Conservation (phyloP, 139 green algal genomes). For the Ettlia oleoabundans region DNA sequence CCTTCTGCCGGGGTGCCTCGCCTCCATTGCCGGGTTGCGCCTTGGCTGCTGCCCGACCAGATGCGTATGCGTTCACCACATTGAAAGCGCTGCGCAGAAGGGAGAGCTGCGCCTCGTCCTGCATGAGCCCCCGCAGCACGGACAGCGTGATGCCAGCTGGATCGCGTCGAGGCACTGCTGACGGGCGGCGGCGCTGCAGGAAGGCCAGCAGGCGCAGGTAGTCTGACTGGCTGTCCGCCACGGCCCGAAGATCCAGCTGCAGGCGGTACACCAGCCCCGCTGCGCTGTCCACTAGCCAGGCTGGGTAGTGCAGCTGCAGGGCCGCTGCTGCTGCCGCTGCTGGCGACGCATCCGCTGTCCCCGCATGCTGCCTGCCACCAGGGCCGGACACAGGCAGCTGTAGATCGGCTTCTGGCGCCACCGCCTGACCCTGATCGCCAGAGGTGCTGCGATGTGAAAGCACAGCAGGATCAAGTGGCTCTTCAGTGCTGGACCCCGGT, state of each 20-base stretch:
- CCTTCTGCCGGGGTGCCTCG: no score
- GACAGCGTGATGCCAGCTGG: constrained; percentile 23
- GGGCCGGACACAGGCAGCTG: not conserved
- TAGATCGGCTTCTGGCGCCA: not conserved
- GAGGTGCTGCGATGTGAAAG: no score
- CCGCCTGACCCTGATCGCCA: not conserved
- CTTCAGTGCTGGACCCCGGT: not conserved
- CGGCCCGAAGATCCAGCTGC: constrained; percentile 30
- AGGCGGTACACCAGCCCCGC: constrained; percentile 23
- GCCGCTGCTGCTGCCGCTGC: not conserved
- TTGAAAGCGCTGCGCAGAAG: constrained; percentile 15
- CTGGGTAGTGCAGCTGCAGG: constrained; percentile 31
- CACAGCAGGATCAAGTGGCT: no score
- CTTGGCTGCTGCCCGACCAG: not conserved
- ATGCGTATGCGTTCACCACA: not conserved
- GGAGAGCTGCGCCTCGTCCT: not conserved
- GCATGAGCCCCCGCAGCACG: constrained; percentile 15
- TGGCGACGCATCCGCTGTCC: no score
- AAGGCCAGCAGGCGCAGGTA: constrained; percentile 29
- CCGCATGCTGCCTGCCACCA: no score
- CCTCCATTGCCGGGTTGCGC: not conserved
- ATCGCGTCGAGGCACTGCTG: not conserved
- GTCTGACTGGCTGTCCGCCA: constrained; percentile 22
- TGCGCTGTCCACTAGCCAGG: constrained; percentile 12
- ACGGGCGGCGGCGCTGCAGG: constrained; percentile 28